Conservation (phyloP, 2,329 filamentous ascomycete genomes). For the Xylogone sp. region DNA sequence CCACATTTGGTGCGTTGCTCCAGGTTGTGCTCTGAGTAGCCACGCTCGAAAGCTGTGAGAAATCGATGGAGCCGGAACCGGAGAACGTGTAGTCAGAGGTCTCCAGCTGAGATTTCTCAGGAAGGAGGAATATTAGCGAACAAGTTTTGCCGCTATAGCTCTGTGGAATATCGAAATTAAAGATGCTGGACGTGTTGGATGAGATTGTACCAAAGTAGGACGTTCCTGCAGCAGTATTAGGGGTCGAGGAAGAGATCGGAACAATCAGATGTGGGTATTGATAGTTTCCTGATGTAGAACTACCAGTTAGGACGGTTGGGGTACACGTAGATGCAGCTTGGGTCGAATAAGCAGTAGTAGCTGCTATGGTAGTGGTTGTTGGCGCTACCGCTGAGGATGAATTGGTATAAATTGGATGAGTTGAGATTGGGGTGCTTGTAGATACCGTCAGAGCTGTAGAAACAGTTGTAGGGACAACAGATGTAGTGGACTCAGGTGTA, state of each 20-base stretch:
- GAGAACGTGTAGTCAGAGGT: conserved; percentile 55
- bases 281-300: conserved; percentile 38
- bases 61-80: conserved; percentile 49
- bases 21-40: conserved; percentile 49
- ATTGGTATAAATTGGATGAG: not conserved
- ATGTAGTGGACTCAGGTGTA: not conserved
- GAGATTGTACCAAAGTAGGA: conserved; percentile 53
- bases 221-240: conserved; percentile 48
- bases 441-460: not conserved
- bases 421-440: too few species aligned
- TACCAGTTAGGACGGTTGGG: conserved; percentile 22
- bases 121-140: conserved; percentile 63
- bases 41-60: conserved; percentile 41
- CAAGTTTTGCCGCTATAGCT: conserved; percentile 54
- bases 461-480: not conserved
- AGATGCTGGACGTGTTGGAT: conserved; percentile 51
- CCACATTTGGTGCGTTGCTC: conserved; percentile 44
- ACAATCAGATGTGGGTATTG: conserved; percentile 62
- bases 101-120: conserved; percentile 50
- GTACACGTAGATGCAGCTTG: conserved; percentile 6
- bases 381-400: not conserved
- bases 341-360: not conserved
- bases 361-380: not conserved
- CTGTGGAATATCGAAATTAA: conserved; percentile 64
- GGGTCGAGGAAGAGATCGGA: conserved; percentile 50